phyloP scores from a whole-genome alignment of 176 grass and related monocot genomes.

The Pharus latifolius region DNA sequence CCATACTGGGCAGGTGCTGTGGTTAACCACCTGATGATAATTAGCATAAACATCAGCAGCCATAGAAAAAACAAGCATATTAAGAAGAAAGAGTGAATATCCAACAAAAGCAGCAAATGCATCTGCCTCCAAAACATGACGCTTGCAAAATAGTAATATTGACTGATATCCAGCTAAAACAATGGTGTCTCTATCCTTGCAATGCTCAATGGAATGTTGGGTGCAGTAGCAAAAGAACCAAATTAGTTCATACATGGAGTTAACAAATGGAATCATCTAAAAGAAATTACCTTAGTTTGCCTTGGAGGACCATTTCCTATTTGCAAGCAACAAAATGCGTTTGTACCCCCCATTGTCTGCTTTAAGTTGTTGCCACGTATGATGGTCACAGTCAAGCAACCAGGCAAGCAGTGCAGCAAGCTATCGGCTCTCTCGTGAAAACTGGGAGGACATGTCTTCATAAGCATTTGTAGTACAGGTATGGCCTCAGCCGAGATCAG shows the following conservation, averaged over 20 bases:
- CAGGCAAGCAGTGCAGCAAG: conserved; percentile 84
- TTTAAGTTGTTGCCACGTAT: conserved; percentile 93
- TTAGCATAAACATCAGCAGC: conserved; percentile 7
- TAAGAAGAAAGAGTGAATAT: neutral
- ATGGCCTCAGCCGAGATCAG: conserved; percentile 91
- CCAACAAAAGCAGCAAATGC: neutral
- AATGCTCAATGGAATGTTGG: neutral
- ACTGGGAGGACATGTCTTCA: conserved; percentile 88
- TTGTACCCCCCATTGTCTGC: conserved; percentile 89
- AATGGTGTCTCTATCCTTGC: neutral
- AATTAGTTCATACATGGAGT: neutral
- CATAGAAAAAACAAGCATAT: neutral
- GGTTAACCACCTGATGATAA: conserved; percentile 66
- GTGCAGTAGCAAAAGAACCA: neutral
- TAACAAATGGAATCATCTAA: neutral
- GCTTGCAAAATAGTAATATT: neutral
- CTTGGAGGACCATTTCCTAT: conserved; percentile 92
- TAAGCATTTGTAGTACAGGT: conserved; percentile 76
- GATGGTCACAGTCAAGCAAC: conserved; percentile 84
- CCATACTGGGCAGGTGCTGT: conserved; percentile 78
- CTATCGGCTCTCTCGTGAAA: conserved; percentile 93
- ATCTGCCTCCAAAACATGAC: neutral
- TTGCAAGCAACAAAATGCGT: conserved; percentile 94
- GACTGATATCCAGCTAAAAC: neutral
- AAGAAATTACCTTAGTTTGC: conserved; percentile 63